Percentiles rank a stretch among this genome's conserved stretches.
phyloP scores from a whole-genome alignment of 345 rosid species.

The Salix dunnii region DNA sequence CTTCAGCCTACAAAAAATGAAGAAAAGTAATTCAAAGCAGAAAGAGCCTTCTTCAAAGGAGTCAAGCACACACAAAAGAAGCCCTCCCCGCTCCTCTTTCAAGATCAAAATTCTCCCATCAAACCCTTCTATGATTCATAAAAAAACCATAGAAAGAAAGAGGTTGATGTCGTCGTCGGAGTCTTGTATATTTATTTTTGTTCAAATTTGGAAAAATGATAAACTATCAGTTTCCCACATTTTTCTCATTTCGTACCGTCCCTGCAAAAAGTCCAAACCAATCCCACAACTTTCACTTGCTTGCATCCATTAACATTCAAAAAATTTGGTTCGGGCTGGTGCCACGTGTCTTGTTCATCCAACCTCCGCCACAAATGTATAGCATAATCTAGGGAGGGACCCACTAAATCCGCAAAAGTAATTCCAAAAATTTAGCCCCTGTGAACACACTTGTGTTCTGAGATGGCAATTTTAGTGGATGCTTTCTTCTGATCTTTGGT shows the following conservation, averaged over 20 bases:
- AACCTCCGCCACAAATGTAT: not conserved
- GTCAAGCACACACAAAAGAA: constrained; percentile 5
- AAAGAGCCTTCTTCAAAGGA: constrained; percentile 27
- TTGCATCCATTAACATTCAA: not conserved
- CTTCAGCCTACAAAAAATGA: not conserved
- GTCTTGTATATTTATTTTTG: not conserved
- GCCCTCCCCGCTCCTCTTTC: constrained; percentile 20
- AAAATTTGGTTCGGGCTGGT: not conserved
- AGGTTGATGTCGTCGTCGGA: not conserved
- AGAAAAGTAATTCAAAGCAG: constrained; percentile 5
- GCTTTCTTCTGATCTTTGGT: not conserved
- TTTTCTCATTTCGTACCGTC: constrained; percentile 32
- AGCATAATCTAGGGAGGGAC: not conserved
- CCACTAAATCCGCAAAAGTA: constrained; percentile 6
- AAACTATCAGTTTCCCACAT: constrained; percentile 29
- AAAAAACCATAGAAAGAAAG: not conserved
- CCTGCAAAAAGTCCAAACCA: not conserved
- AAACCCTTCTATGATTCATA: constrained; percentile 15
- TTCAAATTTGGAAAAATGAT: constrained; percentile 23
- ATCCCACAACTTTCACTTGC: not conserved
- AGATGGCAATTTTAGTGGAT: not conserved
- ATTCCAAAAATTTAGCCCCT: not conserved
- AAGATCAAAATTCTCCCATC: not conserved
- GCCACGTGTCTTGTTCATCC: constrained; percentile 22
- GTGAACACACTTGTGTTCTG: not conserved